Evolutionary conservation across 768 basidiomycete genomes (phyloP).

Genomic region (Phanerochaete sordida): DNA sequence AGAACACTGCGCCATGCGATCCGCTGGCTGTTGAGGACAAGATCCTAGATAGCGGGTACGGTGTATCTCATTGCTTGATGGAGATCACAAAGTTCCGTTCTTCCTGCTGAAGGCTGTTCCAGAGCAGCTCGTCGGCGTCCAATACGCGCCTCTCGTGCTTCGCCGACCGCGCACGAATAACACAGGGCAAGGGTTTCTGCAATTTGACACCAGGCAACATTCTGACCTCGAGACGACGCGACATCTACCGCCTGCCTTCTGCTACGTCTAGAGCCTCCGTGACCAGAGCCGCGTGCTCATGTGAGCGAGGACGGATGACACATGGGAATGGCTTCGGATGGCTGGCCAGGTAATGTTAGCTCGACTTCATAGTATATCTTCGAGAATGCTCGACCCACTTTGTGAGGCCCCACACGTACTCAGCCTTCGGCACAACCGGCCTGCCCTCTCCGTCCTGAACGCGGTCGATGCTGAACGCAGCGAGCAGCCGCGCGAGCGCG

Average conservation of each 20-base stretch:
- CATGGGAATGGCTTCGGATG: slow-evolving; percentile 18
- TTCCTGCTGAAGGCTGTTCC: too few species aligned
- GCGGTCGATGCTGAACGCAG: slow-evolving; percentile 16
- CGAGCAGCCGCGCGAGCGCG: slow-evolving; percentile 18
- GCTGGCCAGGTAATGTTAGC: too few species aligned
- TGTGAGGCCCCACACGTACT: slow-evolving; percentile 5
- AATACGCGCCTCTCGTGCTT: neutral
- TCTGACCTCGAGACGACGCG: too few species aligned
- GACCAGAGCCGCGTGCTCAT: neutral
- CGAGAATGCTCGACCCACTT: neutral
- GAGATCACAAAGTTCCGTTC: too few species aligned
- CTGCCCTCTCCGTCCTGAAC: slow-evolving; percentile 12
- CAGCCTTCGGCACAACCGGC: neutral
- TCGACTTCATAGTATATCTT: neutral
- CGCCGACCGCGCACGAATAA: neutral
- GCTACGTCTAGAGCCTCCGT: too few species aligned
- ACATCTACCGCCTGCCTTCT: too few species aligned
- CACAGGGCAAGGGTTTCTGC: neutral
- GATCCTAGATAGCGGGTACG: too few species aligned
- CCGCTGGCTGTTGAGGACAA: too few species aligned
- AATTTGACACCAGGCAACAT: neutral
- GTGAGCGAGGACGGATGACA: slow-evolving; percentile 19
- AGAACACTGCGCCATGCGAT: too few species aligned
- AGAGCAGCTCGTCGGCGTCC: neutral
- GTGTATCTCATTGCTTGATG: too few species aligned